Conservation (phyloP, 805 yeast genomes). For the Myxozyma mucilagina region DNA sequence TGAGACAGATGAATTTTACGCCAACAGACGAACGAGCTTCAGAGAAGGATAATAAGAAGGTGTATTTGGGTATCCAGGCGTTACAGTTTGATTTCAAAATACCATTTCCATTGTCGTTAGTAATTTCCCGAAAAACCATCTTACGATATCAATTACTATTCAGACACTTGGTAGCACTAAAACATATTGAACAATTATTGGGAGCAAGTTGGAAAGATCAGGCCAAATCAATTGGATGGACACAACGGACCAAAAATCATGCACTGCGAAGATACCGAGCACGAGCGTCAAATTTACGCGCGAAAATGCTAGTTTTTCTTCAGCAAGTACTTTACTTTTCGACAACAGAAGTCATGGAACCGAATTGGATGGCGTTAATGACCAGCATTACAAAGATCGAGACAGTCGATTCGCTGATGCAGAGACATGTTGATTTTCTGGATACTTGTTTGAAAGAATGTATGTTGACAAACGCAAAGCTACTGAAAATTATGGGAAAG, state of each 20-base stretch:
- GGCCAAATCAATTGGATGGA: conserved; percentile 69
- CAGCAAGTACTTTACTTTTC: conserved; percentile 57
- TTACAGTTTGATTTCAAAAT: conserved; percentile 47
- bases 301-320: conserved; percentile 57
- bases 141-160: conserved; percentile 79
- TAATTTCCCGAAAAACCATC: conserved; percentile 67
- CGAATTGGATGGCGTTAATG: conserved; percentile 51
- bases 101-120: conserved; percentile 84
- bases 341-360: conserved; percentile 59
- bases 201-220: conserved; percentile 74
- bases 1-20: conserved; percentile 8
- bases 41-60: conserved; percentile 30
- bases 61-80: conserved; percentile 39
- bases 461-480: conserved; percentile 58
- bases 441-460: conserved; percentile 67
- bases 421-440: conserved; percentile 55
- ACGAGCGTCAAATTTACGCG: conserved; percentile 40
- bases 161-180: conserved; percentile 66
- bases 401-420: conserved; percentile 49
- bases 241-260: conserved; percentile 45
- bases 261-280: conserved; percentile 36
- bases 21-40: conserved; percentile 9
- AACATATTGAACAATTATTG: conserved; percentile 58
- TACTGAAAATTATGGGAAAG: conserved; percentile 43
- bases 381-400: conserved; percentile 36